phyloP scores from a whole-genome alignment of 257 asterid species.

The Prunella vulgaris region DNA sequence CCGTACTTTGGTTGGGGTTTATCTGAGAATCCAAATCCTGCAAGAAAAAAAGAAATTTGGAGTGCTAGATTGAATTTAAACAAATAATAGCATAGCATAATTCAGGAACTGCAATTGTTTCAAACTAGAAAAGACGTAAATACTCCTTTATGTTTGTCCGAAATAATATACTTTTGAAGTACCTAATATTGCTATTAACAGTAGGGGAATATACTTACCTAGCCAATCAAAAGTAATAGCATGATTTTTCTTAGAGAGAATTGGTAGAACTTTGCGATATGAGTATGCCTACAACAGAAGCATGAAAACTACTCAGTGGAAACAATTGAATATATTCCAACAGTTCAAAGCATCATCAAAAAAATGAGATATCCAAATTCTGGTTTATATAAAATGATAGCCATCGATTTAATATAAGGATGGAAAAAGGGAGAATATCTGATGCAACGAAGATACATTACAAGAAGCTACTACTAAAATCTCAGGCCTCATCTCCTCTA shows the following conservation, averaged over 20 bases:
- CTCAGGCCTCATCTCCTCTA: not conserved
- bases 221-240: slow-evolving; percentile 89
- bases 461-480: not conserved
- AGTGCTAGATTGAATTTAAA: not conserved
- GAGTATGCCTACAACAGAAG: slow-evolving; percentile 70
- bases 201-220: slow-evolving; percentile 40
- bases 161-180: not conserved
- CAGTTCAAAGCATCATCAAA: not conserved
- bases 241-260: slow-evolving; percentile 67
- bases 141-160: not conserved
- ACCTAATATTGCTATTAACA: not conserved
- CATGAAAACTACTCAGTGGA: not conserved
- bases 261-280: slow-evolving; percentile 79
- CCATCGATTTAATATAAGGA: not conserved
- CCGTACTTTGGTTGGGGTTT: slow-evolving; percentile 93
- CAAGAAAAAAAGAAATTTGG: slow-evolving; percentile 18
- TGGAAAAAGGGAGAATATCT: not conserved
- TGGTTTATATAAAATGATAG: not conserved
- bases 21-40: slow-evolving; percentile 98
- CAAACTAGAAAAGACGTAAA: not conserved
- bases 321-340: not conserved
- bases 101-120: not conserved
- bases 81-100: not conserved
- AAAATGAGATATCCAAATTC: slow-evolving; percentile 1
- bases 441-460: not conserved